phyloP scores from a whole-genome alignment of 306 rosid species.

The Trifolium pratense region DNA sequence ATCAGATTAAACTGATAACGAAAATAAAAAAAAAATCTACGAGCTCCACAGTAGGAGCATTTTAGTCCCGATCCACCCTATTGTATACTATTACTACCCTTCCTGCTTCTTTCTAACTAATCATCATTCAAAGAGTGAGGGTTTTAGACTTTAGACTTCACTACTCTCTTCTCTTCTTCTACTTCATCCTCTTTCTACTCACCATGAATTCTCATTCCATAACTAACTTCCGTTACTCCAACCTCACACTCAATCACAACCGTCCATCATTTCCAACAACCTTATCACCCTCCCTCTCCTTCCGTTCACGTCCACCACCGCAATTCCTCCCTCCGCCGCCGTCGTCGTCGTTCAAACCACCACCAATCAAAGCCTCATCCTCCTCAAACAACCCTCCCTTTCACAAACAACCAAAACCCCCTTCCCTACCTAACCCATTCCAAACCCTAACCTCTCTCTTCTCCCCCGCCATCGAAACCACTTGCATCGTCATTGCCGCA shows the following conservation, averaged over 20 bases:
- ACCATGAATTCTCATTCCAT: conserved; percentile 60
- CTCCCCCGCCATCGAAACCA: conserved; percentile 55
- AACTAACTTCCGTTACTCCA: conserved; percentile 48
- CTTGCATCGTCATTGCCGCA: conserved; percentile 68
- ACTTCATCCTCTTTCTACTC: background rate
- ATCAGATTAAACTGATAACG: too few species aligned
- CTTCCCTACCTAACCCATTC: conserved; percentile 38
- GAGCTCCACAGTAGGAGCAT: background rate
- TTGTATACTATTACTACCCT: background rate
- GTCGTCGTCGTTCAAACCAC: conserved; percentile 40
- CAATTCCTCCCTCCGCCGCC: conserved; percentile 43
- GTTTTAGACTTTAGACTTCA: conserved; percentile 38
- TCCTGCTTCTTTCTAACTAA: background rate
- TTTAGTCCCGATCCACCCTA: background rate
- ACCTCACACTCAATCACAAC: conserved; percentile 53
- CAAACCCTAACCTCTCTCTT: conserved; percentile 53
- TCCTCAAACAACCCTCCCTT: conserved; percentile 21
- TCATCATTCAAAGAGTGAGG: conserved; percentile 29
- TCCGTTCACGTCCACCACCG: conserved; percentile 38
- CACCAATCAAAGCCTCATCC: conserved; percentile 46
- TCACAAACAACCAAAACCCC: too few species aligned
- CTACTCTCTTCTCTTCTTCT: background rate
- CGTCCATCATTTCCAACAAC: conserved; percentile 50
- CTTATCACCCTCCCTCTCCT: conserved; percentile 50
- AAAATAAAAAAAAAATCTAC: too few species aligned